Percentiles rank a stretch among this genome's conserved stretches.
These are phyloP conservation scores for Colletotrichum sp. DNA, from an alignment of 2,329 filamentous ascomycete species.

Conservation along the genomic window DNA sequence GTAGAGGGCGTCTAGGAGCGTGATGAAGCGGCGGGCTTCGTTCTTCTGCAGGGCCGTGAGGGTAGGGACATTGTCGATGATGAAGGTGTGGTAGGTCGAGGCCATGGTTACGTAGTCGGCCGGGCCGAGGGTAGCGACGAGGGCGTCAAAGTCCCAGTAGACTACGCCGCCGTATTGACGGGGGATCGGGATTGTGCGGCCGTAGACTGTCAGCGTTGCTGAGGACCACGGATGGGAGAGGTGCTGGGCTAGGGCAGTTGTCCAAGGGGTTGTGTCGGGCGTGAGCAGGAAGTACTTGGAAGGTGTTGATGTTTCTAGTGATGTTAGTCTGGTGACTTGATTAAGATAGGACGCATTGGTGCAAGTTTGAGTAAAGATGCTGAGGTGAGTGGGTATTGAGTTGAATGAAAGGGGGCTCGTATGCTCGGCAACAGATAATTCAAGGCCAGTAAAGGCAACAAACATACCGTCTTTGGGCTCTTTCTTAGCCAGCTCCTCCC, in stretches of 20 bases:
- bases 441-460: background rate
- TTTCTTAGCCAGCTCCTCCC: background rate
- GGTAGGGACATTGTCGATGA: slow-evolving; percentile 73
- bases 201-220: slow-evolving; percentile 61
- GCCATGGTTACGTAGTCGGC: slow-evolving; percentile 85
- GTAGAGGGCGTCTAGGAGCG: slow-evolving; percentile 79
- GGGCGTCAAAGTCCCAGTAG: slow-evolving; percentile 70
- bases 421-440: background rate
- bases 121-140: slow-evolving; percentile 74
- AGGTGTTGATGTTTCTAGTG: slow-evolving; percentile 1
- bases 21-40: slow-evolving; percentile 81
- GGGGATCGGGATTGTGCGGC: slow-evolving; percentile 65
- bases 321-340: background rate
- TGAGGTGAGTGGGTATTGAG: background rate
- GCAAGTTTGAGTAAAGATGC: background rate
- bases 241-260: background rate
- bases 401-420: background rate
- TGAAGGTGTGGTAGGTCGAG: slow-evolving; percentile 79
- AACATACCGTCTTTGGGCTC: background rate
- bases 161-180: slow-evolving; percentile 62
- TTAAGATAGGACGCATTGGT: background rate
- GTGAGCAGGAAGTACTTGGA: slow-evolving; percentile 9
- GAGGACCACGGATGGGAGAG: slow-evolving; percentile 42
- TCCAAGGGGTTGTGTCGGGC: slow-evolving; percentile 8
- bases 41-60: slow-evolving; percentile 75